These are phyloP conservation scores for Ormosia emarginata DNA, from an alignment of 306 rosid species.

Conservation along the genomic window DNA sequence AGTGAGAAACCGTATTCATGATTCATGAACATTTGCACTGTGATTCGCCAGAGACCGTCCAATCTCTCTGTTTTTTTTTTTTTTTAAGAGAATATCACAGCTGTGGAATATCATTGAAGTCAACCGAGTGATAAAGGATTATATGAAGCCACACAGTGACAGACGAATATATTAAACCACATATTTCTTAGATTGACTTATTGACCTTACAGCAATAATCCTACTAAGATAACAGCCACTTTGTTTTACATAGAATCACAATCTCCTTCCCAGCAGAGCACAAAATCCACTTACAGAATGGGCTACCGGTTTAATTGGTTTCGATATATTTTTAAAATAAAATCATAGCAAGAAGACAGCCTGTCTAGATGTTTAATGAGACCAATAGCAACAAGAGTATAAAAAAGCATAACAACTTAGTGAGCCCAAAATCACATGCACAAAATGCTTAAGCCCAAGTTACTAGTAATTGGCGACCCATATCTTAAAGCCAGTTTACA, in stretches of 20 bases:
- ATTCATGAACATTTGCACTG: background rate
- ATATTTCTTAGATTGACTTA: background rate
- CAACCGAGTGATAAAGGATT: background rate
- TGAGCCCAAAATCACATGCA: background rate
- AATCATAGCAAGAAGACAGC: no score
- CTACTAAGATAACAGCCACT: background rate
- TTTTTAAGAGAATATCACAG: constrained; percentile 23
- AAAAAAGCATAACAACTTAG: background rate
- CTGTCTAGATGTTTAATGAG: no score
- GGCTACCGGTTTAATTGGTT: background rate
- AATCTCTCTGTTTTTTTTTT: background rate
- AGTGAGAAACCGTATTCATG: background rate
- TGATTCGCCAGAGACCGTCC: background rate
- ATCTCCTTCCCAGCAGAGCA: background rate
- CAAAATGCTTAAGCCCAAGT: background rate
- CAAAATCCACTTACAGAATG: background rate
- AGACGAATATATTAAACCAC: background rate
- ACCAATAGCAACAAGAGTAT: no score
- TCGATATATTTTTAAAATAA: no score
- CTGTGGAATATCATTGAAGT: constrained; percentile 21
- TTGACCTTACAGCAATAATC: background rate
- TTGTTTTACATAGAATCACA: background rate
- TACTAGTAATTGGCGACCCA: background rate
- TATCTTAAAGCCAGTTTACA: background rate
- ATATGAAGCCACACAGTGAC: background rate